Conservation (phyloP, 495 filamentous ascomycete species). For the Oleoguttula mirabilis region DNA sequence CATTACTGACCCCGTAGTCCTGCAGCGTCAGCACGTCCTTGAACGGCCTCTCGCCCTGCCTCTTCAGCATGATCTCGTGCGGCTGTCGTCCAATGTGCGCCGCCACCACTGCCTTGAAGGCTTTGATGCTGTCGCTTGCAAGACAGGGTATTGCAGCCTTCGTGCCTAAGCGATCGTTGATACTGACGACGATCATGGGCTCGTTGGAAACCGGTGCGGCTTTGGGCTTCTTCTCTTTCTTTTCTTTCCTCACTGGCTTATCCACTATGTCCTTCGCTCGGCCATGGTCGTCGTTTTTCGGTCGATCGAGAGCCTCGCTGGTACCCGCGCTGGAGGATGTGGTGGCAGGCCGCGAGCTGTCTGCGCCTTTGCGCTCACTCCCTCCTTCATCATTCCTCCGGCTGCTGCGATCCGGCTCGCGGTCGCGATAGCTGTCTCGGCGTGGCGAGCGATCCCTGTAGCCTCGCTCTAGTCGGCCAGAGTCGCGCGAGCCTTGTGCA, state of each 20-base stretch:
- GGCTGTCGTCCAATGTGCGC: slow-evolving; percentile 74
- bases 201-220: slow-evolving; percentile 37
- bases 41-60: slow-evolving; percentile 83
- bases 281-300: background rate
- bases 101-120: slow-evolving; percentile 85
- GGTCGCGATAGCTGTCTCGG: slow-evolving; percentile 11
- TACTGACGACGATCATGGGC: slow-evolving; percentile 81
- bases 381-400: background rate
- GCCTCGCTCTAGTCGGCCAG: slow-evolving; percentile 12
- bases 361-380: background rate
- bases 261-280: background rate
- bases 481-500: background rate
- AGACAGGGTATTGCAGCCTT: slow-evolving; percentile 83
- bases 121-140: slow-evolving; percentile 59
- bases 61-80: slow-evolving; percentile 81
- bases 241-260: slow-evolving; percentile 1
- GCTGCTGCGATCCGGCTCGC: background rate
- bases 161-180: slow-evolving; percentile 85
- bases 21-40: slow-evolving; percentile 76
- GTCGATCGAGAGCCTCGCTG: background rate
- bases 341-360: background rate
- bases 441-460: slow-evolving; percentile 15
- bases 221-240: slow-evolving; percentile 14
- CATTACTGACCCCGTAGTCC: slow-evolving; percentile 83
- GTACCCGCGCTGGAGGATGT: background rate